A percentile compares a stretch with the other conserved stretches of the same genome.
These are phyloP conservation scores for Barnettozyma vustinii DNA, from an alignment of 805 yeast genomes.

Conservation along the genomic window DNA sequence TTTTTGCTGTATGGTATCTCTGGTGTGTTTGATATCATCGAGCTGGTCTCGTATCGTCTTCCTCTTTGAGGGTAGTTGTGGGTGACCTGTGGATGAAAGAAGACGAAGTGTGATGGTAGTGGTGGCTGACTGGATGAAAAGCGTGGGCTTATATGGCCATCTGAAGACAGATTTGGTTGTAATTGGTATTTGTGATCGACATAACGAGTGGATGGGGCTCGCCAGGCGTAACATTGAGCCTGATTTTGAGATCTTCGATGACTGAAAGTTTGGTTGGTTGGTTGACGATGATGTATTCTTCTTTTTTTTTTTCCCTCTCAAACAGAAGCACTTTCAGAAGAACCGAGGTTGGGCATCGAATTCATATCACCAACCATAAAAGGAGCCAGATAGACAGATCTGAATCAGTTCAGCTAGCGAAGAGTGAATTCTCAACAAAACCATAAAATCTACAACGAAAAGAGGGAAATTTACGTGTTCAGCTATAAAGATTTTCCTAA, in stretches of 20 bases:
- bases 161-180: not conserved
- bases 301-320: no score
- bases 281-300: no score
- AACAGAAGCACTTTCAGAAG: no score
- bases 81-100: not conserved
- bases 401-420: no score
- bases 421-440: no score
- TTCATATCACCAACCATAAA: no score
- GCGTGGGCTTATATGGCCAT: not conserved
- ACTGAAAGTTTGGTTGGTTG: no score
- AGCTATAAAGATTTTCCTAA: not conserved
- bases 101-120: not conserved
- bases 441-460: no score
- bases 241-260: no score
- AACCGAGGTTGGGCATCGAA: no score
- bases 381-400: no score
- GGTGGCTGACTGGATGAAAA: not conserved
- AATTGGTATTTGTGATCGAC: not conserved
- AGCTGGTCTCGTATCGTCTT: slow-evolving; percentile 6
- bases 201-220: not conserved
- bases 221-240: not conserved
- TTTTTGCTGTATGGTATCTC: slow-evolving; percentile 3
- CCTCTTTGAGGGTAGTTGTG: not conserved
- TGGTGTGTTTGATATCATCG: slow-evolving; percentile 4
- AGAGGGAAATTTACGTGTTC: no score